phyloP scores from a whole-genome alignment of 176 grass and related monocot species.

The Tuctoria greenei region DNA sequence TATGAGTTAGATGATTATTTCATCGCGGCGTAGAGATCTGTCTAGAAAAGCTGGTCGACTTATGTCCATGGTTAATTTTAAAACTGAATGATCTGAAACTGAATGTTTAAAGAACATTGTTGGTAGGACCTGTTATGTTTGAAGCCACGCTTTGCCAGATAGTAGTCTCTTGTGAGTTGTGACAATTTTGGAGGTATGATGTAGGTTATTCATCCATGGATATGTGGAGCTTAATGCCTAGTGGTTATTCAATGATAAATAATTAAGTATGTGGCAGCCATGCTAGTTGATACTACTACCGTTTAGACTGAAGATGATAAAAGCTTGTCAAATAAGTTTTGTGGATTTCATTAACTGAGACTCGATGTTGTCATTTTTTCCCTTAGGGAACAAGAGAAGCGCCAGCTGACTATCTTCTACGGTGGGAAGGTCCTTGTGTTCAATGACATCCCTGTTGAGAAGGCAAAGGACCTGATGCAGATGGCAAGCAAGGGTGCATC shows the following conservation, averaged over 20 bases:
- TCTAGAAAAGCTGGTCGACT: background rate
- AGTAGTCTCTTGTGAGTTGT: background rate
- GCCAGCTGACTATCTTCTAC: slow-evolving; percentile 75
- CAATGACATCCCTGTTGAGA: slow-evolving; percentile 74
- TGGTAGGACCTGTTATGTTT: background rate
- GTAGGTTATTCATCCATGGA: background rate
- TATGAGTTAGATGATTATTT: background rate
- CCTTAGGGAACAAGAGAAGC: slow-evolving; percentile 53
- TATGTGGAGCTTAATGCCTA: background rate
- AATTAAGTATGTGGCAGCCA: background rate
- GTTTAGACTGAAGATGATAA: background rate
- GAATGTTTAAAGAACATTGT: background rate
- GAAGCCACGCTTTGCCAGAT: background rate
- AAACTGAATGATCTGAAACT: background rate
- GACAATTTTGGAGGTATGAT: background rate
- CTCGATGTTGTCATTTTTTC: background rate
- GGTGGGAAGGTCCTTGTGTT: slow-evolving; percentile 73
- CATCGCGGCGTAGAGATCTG: background rate
- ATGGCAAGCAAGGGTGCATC: slow-evolving; percentile 52
- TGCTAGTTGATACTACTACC: background rate
- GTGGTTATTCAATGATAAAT: background rate
- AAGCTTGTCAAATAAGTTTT: background rate
- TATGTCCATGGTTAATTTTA: background rate
- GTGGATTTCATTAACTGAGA: background rate
- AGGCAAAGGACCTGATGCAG: slow-evolving; percentile 71